A percentile compares a stretch with the other conserved stretches of the same genome.
Conservation (phyloP, 805 yeast genomes). For the Starmerella floris region DNA sequence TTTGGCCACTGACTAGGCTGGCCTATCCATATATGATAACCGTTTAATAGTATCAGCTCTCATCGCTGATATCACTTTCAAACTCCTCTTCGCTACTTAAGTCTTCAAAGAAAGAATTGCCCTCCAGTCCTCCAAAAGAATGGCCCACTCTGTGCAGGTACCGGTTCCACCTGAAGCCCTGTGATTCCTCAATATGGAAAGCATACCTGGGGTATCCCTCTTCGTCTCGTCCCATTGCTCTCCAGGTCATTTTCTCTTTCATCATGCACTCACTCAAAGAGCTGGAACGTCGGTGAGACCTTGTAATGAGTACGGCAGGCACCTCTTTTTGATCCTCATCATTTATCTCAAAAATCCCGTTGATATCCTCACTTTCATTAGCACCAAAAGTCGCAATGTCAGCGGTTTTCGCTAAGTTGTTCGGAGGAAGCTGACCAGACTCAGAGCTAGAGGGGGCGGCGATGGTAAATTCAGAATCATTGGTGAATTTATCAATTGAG, state of each 20-base stretch:
- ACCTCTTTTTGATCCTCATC: not conserved
- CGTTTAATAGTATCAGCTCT: not conserved
- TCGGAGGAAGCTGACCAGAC: too few relatives aligned
- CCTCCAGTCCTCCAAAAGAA: not conserved
- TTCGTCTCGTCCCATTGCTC: slow-evolving; percentile 7
- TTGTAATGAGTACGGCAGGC: not conserved
- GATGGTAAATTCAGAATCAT: too few relatives aligned
- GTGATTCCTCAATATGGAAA: slow-evolving; percentile 11
- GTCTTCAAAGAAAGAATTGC: not conserved
- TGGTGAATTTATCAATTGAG: too few relatives aligned
- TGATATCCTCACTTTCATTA: not conserved
- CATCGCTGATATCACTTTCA: not conserved
- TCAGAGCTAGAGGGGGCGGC: too few relatives aligned
- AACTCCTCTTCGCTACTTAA: not conserved
- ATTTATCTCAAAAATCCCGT: not conserved
- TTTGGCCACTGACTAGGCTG: too few relatives aligned
- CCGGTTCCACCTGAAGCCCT: slow-evolving; percentile 15
- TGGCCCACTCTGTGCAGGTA: slow-evolving; percentile 3
- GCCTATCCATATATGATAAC: too few relatives aligned
- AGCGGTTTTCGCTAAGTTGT: too few relatives aligned
- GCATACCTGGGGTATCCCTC: slow-evolving; percentile 9
- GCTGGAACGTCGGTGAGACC: slow-evolving; percentile 12
- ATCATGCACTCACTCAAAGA: slow-evolving; percentile 11
- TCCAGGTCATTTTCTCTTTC: slow-evolving; percentile 7
- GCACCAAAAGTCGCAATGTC: too few relatives aligned